phyloP scores from a whole-genome alignment of 768 basidiomycete genomes.

The Leccinum truebloodii region DNA sequence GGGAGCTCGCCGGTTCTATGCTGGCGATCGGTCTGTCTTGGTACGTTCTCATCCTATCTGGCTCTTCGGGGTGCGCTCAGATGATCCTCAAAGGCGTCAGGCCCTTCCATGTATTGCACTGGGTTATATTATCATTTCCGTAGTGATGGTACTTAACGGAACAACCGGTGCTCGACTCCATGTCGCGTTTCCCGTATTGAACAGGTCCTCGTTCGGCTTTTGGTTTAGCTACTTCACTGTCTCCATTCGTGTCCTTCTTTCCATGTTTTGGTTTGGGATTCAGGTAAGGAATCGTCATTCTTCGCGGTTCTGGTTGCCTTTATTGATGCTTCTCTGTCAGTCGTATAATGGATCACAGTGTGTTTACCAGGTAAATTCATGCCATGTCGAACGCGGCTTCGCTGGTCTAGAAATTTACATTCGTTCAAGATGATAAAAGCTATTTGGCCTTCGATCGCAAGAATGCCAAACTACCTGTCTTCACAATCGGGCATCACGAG shows the following conservation, averaged over 20 bases:
- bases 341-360: constrained; percentile 68
- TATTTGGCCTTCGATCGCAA: constrained; percentile 74
- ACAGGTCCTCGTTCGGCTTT: constrained; percentile 84
- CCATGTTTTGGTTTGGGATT: constrained; percentile 83
- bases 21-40: constrained; percentile 74
- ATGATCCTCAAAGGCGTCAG: constrained; percentile 49
- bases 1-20: constrained; percentile 65
- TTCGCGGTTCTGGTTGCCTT: neutral
- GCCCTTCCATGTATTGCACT: constrained; percentile 69
- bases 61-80: neutral
- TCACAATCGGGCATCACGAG: constrained; percentile 61
- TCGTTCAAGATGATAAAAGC: constrained; percentile 66
- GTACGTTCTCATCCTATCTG: constrained; percentile 27
- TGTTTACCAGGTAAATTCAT: constrained; percentile 53
- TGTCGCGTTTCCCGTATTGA: constrained; percentile 75
- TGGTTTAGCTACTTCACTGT: constrained; percentile 89
- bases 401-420: neutral
- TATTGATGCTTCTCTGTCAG: constrained; percentile 27
- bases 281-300: constrained; percentile 44
- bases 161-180: constrained; percentile 77
- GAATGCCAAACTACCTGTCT: constrained; percentile 64
- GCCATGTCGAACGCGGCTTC: neutral
- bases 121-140: constrained; percentile 70
- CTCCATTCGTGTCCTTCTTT: constrained; percentile 69
- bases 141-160: constrained; percentile 77